phyloP scores from a whole-genome alignment of 768 basidiomycete species.

The Agrocybe chaxingu region DNA sequence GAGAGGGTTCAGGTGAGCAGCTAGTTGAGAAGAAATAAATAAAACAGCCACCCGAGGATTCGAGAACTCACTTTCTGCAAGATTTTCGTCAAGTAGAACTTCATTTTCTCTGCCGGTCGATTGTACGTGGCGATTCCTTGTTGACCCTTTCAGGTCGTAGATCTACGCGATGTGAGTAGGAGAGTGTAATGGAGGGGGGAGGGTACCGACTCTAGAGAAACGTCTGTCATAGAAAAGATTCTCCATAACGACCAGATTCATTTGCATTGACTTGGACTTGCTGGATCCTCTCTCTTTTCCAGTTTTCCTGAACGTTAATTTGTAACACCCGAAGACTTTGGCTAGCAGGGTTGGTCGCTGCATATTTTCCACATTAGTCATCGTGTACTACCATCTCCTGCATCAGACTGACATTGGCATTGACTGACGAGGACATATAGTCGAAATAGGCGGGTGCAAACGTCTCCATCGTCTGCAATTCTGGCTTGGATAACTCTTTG shows the following conservation, averaged over 20 bases:
- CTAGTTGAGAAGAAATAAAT: slow-evolving; percentile 32
- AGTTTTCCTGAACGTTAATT: slow-evolving; percentile 84
- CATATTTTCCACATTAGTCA: not conserved
- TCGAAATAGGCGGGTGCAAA: slow-evolving; percentile 98
- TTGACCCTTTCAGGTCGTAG: slow-evolving; percentile 96
- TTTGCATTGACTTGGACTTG: slow-evolving; percentile 78
- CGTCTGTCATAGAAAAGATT: slow-evolving; percentile 92
- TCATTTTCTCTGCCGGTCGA: slow-evolving; percentile 90
- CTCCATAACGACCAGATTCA: slow-evolving; percentile 98
- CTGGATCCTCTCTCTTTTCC: slow-evolving; percentile 63
- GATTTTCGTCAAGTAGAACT: slow-evolving; percentile 94
- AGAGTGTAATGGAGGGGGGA: slow-evolving; percentile 29
- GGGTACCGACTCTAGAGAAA: slow-evolving; percentile 70
- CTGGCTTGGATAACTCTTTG: slow-evolving; percentile 88
- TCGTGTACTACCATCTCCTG: not conserved
- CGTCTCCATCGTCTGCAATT: slow-evolving; percentile 92
- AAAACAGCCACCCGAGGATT: slow-evolving; percentile 3
- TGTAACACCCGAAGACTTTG: slow-evolving; percentile 96
- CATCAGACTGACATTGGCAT: slow-evolving; percentile 61
- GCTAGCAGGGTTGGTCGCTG: slow-evolving; percentile 93
- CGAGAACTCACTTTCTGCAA: slow-evolving; percentile 71
- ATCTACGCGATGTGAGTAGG: slow-evolving; percentile 50
- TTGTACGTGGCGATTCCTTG: slow-evolving; percentile 88
- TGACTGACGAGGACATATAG: slow-evolving; percentile 94
- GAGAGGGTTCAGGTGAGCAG: slow-evolving; percentile 82